A percentile compares a stretch with the other conserved stretches of the same genome.
Evolutionary conservation across 129 eudicot species (phyloP).

Genomic region (Sambucus nigra): DNA sequence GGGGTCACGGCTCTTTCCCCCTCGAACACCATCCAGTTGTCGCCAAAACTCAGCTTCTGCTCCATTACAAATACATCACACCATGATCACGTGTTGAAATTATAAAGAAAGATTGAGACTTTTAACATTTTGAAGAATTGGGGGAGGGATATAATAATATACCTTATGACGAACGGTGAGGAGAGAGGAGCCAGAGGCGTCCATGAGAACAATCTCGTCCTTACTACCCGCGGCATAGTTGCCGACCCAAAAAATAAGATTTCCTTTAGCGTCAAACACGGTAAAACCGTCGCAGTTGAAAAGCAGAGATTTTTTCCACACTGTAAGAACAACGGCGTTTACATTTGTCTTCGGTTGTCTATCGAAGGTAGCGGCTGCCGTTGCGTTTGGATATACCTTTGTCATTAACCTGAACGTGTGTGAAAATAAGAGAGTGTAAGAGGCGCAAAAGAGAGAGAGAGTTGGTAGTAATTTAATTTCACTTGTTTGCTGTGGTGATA

Average conservation of each 20-base stretch:
- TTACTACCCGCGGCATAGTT: constrained; percentile 40
- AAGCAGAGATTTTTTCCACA: constrained; percentile 71
- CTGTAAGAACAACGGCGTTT: constrained; percentile 34
- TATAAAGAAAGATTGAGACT: not conserved
- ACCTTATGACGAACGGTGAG: constrained; percentile 79
- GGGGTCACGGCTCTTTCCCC: constrained; percentile 48
- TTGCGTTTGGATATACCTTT: constrained; percentile 39
- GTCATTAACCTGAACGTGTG: constrained; percentile 11
- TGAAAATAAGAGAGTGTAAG: not conserved
- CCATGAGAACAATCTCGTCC: constrained; percentile 56
- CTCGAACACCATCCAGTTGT: constrained; percentile 51
- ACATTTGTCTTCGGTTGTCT: not conserved
- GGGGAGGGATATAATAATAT: no score
- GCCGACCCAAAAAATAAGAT: constrained; percentile 66
- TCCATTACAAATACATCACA: not conserved
- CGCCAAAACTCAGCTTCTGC: constrained; percentile 55
- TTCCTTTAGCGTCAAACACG: constrained; percentile 53
- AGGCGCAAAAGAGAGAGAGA: constrained; percentile 6
- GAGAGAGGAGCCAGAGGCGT: constrained; percentile 48
- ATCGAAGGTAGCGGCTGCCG: not conserved
- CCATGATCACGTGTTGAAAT: not conserved
- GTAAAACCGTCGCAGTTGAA: constrained; percentile 74
- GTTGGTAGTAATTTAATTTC: not conserved
- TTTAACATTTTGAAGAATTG: no score
- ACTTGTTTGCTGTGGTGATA: not conserved